Base-by-base conservation (phyloP, 108 stramenopile genomes). In the Fistulifera pelliculosa region DNA sequence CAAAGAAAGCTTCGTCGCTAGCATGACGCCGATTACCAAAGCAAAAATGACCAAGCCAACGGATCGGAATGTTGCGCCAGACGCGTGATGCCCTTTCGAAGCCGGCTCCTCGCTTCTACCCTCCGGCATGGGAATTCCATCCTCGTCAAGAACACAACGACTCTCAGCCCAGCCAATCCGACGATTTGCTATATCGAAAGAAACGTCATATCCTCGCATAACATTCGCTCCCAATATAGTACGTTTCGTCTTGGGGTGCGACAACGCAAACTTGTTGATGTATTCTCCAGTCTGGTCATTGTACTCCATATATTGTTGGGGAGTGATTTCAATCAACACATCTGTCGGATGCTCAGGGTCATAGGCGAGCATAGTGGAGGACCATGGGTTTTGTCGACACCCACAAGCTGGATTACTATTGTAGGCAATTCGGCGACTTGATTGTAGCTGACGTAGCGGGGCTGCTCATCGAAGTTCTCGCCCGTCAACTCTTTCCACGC, bases 151-250 rank as follows among this genome's bases (percentile, higher is more conserved):
- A 35, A 35, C 31, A 35, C 31, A 35, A 8, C 31, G 31, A 35
- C 49, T 52, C 42, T 59, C 58, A 2, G 65, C 65, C 50, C 49
- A 66, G 12, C 65, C 65, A 45, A 66, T 52, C 24, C 45, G 49
- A 26, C 27, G 18, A 22, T 42, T 52, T 14, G 59, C 51, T 13
- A 62, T 50, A 63, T 95, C 91, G 66, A 96, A 96, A 0, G 90
- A 54, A 7, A 94, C 73, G 57, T 95, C 83, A 69, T 95, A 90
- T 47, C 86, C 89, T 71, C 74, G 74, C 74, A 97, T 87, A 50
- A 87, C 75, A 57, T 95, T 95, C 28, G 91, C 87, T n/a, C 96
- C 96, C 25, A 79, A 43, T 1, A 74, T 65, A n/a, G 58, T 45
- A 44, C 59, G 50, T 11, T 51, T 39, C 15, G 55, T 59, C 2